Evolutionary conservation across 352 stramenopile genomes (phyloP).

Genomic region (Pythium periplocum): DNA sequence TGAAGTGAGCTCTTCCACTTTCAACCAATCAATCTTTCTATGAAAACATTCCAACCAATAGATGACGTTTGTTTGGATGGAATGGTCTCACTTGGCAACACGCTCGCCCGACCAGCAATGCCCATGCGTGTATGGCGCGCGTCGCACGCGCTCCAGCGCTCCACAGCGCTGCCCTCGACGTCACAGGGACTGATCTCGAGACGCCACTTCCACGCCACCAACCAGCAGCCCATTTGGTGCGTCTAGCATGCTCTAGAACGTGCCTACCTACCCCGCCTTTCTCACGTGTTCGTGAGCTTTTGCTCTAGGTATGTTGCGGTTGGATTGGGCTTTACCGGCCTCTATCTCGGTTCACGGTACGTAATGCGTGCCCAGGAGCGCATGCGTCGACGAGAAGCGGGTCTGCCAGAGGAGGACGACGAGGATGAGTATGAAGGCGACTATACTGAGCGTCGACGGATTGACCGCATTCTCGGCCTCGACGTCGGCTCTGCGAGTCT

Average conservation of each 20-base stretch:
- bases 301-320: slow-evolving; percentile 30
- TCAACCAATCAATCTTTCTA: slow-evolving; percentile 19
- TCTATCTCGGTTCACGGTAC: slow-evolving; percentile 56
- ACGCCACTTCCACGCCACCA: slow-evolving; percentile 49
- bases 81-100: too few species aligned
- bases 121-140: neutral
- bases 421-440: slow-evolving; percentile 9
- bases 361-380: slow-evolving; percentile 54
- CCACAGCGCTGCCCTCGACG: slow-evolving; percentile 1
- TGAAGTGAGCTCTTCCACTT: slow-evolving; percentile 10
- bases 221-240: slow-evolving; percentile 42
- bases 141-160: neutral
- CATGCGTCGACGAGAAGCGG: slow-evolving; percentile 33
- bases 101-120: too few species aligned
- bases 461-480: slow-evolving; percentile 45
- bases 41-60: slow-evolving; percentile 13
- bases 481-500: slow-evolving; percentile 51
- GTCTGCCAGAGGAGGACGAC: slow-evolving; percentile 38
- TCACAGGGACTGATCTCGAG: slow-evolving; percentile 4
- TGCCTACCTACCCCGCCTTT: too few species aligned
- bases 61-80: neutral
- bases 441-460: slow-evolving; percentile 1
- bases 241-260: neutral
- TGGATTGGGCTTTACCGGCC: slow-evolving; percentile 30
- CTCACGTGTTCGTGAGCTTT: neutral